phyloP scores from a whole-genome alignment of 2,329 filamentous ascomycete species.

The Fusarium concolor region DNA sequence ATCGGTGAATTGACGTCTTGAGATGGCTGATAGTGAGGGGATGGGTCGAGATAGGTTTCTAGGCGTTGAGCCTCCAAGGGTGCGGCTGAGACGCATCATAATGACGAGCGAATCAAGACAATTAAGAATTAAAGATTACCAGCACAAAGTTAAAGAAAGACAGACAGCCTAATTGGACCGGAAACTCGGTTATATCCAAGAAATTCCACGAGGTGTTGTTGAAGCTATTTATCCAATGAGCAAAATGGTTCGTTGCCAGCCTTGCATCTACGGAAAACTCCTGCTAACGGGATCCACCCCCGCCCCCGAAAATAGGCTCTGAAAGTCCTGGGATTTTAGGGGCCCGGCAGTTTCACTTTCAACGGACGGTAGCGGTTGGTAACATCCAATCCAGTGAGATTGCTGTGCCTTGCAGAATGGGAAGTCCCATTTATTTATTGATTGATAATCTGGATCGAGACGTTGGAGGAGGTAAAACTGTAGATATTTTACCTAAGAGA shows the following conservation, averaged over 20 bases:
- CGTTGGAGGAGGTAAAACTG: not conserved
- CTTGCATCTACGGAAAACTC: slow-evolving; percentile 36
- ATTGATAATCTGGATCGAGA: slow-evolving; percentile 17
- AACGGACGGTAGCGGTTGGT: slow-evolving; percentile 32
- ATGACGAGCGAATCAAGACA: slow-evolving; percentile 3
- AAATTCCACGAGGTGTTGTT: slow-evolving; percentile 25
- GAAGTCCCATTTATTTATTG: slow-evolving; percentile 6
- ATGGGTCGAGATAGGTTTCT: slow-evolving; percentile 17
- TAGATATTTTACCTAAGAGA: no score
- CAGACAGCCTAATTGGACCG: not conserved
- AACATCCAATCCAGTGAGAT: slow-evolving; percentile 11
- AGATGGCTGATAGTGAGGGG: slow-evolving; percentile 16
- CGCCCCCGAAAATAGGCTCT: slow-evolving; percentile 11
- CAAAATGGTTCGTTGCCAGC: slow-evolving; percentile 23
- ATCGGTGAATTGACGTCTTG: slow-evolving; percentile 51
- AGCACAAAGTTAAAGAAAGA: not conserved
- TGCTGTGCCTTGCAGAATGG: slow-evolving; percentile 25
- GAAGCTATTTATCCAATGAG: slow-evolving; percentile 37
- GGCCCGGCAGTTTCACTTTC: slow-evolving; percentile 7
- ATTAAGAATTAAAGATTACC: slow-evolving; percentile 5
- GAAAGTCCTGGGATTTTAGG: slow-evolving; percentile 3
- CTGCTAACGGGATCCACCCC: not conserved
- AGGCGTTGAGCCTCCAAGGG: slow-evolving; percentile 14
- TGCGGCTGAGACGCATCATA: slow-evolving; percentile 24
- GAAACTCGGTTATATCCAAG: slow-evolving; percentile 2